Conservation (phyloP, 805 yeast species). For the Cyberlindnera americana region DNA sequence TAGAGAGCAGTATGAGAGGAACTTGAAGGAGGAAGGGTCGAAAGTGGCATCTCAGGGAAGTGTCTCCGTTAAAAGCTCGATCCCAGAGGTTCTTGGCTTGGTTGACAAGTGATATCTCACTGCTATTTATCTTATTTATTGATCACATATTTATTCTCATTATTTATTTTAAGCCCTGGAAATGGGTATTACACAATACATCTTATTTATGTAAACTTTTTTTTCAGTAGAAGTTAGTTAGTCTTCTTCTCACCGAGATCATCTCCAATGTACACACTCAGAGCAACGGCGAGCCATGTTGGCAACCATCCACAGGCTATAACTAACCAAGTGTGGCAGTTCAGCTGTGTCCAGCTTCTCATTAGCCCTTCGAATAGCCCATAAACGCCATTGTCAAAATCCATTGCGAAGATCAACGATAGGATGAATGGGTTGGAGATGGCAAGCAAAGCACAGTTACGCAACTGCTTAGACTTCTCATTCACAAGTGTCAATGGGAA, state of each 20-base stretch:
- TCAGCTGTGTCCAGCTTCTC: slow-evolving; percentile 62
- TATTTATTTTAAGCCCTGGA: neutral
- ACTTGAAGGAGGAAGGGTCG: slow-evolving; percentile 7
- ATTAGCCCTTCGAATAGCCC: slow-evolving; percentile 46
- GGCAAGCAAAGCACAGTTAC: slow-evolving; percentile 35
- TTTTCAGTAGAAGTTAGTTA: too few relatives aligned
- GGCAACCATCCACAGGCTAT: slow-evolving; percentile 79
- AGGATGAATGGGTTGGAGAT: slow-evolving; percentile 52
- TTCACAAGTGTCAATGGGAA: slow-evolving; percentile 67
- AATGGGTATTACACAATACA: too few relatives aligned
- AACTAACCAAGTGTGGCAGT: slow-evolving; percentile 84
- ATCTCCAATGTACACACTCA: slow-evolving; percentile 21
- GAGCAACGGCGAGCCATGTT: slow-evolving; percentile 54
- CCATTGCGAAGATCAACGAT: slow-evolving; percentile 29
- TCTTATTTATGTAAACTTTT: too few relatives aligned
- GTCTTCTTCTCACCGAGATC: slow-evolving; percentile 10
- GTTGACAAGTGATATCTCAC: slow-evolving; percentile 2
- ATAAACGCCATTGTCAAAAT: slow-evolving; percentile 15
- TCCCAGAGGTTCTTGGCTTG: slow-evolving; percentile 11
- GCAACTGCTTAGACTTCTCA: slow-evolving; percentile 4
- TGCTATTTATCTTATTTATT: neutral
- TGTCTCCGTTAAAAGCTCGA: slow-evolving; percentile 5
- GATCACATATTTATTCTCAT: too few relatives aligned
- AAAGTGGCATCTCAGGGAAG: slow-evolving; percentile 4
- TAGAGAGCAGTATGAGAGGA: slow-evolving; percentile 23